phyloP scores from a whole-genome alignment of 306 rosid genomes.

The Albizia julibrissin region DNA sequence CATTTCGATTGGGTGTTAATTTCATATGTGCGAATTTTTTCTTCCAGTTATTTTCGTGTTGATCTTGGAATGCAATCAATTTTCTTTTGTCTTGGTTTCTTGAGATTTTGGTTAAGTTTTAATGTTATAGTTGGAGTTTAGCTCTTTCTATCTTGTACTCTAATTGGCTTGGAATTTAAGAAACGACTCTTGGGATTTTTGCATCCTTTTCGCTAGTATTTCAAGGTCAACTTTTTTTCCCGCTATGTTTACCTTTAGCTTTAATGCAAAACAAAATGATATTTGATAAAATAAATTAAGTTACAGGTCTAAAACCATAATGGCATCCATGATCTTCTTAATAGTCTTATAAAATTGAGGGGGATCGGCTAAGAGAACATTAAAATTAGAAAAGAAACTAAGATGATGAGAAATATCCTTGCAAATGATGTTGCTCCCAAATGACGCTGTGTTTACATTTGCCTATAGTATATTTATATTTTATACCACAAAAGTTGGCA shows the following conservation, averaged over 20 bases:
- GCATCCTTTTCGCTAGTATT: not conserved
- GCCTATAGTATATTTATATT: not conserved
- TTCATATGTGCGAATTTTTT: not conserved
- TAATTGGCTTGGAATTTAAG: conserved; percentile 17
- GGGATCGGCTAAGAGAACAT: not conserved
- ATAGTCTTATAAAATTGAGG: not conserved
- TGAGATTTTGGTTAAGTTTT: not conserved
- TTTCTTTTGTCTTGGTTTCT: not conserved
- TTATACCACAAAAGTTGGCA: conserved; percentile 9
- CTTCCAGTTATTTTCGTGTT: not conserved
- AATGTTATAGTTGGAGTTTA: not conserved
- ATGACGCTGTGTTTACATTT: not conserved
- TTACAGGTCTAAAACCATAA: not conserved
- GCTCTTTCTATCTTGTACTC: conserved; percentile 11
- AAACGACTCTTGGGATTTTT: not conserved
- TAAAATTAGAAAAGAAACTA: not conserved
- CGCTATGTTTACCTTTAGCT: too few species aligned
- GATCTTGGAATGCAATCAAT: not conserved
- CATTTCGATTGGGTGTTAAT: not conserved
- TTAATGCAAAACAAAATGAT: too few species aligned
- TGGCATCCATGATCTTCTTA: not conserved
- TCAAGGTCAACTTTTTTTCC: not conserved
- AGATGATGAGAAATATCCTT: not conserved
- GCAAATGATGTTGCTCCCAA: not conserved
- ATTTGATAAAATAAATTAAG: not conserved